A percentile compares a stretch with the other conserved stretches of the same genome.
Conservation (phyloP, 2,329 filamentous ascomycete genomes). For the Cryphonectria carpinicola region DNA sequence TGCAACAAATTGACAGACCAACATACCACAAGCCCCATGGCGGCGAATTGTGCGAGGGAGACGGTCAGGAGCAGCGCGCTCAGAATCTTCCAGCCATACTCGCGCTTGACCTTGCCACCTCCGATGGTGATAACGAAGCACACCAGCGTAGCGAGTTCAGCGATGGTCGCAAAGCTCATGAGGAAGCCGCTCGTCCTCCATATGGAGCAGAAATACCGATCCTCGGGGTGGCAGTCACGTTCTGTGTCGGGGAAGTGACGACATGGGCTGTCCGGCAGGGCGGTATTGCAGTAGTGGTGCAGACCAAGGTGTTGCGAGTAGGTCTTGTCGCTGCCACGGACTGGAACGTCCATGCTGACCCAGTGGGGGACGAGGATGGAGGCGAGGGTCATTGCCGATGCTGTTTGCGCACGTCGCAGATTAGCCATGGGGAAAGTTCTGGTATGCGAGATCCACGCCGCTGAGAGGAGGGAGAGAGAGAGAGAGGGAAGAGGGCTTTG, state of each 20-base stretch:
- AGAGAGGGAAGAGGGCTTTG: background rate
- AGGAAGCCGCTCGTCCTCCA: conserved; percentile 90
- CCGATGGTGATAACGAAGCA: conserved; percentile 76
- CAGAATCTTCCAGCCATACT: conserved; percentile 81
- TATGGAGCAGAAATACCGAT: conserved; percentile 83
- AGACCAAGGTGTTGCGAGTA: conserved; percentile 72
- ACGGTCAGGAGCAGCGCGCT: conserved; percentile 67
- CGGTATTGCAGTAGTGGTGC: conserved; percentile 77
- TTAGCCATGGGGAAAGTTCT: conserved; percentile 36
- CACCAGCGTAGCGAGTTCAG: conserved; percentile 80
- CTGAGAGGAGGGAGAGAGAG: too few relatives aligned
- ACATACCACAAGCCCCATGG: conserved; percentile 83
- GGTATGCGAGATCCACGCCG: conserved; percentile 1
- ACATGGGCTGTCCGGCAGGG: conserved; percentile 57
- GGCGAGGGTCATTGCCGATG: conserved; percentile 71
- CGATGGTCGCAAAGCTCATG: conserved; percentile 78
- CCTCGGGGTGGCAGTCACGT: conserved; percentile 65
- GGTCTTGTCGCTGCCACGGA: conserved; percentile 47
- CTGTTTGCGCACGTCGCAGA: conserved; percentile 45
- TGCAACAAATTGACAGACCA: background rate
- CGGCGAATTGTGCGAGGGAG: conserved; percentile 71
- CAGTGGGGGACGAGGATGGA: conserved; percentile 73
- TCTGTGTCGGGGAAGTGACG: conserved; percentile 67
- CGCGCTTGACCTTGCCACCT: conserved; percentile 79
- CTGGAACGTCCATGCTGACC: conserved; percentile 65